These are phyloP conservation scores for Vickermania ingenoplastis DNA, from an alignment of 208 protist species.

Conservation along the genomic window DNA sequence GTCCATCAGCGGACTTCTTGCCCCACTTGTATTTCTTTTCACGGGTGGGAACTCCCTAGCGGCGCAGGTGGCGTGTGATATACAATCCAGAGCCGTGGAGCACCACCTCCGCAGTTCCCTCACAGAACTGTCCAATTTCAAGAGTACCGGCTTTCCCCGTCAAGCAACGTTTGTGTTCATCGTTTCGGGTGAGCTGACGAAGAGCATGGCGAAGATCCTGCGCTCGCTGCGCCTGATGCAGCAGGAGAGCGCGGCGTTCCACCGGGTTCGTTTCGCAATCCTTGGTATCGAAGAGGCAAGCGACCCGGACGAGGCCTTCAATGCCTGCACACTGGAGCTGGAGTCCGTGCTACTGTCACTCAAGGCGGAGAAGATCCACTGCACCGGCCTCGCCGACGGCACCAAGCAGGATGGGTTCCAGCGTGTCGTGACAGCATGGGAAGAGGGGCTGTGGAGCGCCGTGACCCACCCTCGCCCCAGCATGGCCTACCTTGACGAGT, in stretches of 20 bases:
- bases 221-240: constrained; percentile 17
- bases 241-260: constrained; percentile 11
- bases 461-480: constrained; percentile 26
- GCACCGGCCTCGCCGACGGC: constrained; percentile 33
- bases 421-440: constrained; percentile 25
- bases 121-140: constrained; percentile 27
- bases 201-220: constrained; percentile 24
- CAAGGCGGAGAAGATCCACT: constrained; percentile 33
- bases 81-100: constrained; percentile 12
- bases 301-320: constrained; percentile 24
- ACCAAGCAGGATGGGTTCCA: constrained; percentile 12
- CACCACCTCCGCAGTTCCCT: constrained; percentile 29
- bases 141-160: constrained; percentile 26
- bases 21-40: constrained; percentile 43
- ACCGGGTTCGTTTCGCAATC: constrained; percentile 36
- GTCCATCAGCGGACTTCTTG: constrained; percentile 12
- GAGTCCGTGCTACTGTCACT: constrained; percentile 40
- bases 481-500: constrained; percentile 28
- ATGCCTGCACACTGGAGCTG: constrained; percentile 34
- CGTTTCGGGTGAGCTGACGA: constrained; percentile 27
- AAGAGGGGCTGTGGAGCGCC: constrained; percentile 28
- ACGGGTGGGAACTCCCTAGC: constrained; percentile 13
- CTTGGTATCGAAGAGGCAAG: constrained; percentile 34
- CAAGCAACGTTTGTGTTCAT: constrained; percentile 41
- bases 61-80: constrained; percentile 18